Evolutionary conservation across 116 monocot species (phyloP), one percentile per base, ranked within the genome.

Genomic region (Cymodocea nodosa): DNA sequence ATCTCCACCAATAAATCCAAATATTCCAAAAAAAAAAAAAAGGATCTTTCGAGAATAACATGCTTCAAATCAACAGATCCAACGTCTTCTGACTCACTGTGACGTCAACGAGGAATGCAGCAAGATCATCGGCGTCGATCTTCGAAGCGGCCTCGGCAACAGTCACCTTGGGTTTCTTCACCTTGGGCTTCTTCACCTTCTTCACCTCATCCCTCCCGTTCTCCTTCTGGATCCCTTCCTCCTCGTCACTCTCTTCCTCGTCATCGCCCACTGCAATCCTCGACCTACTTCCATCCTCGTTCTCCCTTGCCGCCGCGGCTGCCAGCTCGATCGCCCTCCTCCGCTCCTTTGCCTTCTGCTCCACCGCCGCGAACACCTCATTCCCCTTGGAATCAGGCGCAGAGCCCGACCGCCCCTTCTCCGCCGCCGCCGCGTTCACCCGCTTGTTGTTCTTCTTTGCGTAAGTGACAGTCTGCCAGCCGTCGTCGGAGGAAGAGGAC

Each of bases 391-490:
- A 79, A 71, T 74, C 71, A 25, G 73, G 19, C 16, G 35, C 36
- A 52, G 68, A 56, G 44, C 37, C 50, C 52, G 81, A 56, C 14
- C 73, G 1, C 53, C 7, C 50, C 6, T 12, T 22, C 5, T 23
- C 52, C 60, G 67, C 56, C 23, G 63, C 56, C 19, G 57, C 23
- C 23, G 77, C 71, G 72, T 30, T 30, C 30, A 3, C 3, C 30
- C 85, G 87, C 78, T 8, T 44, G 44, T 44, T 44, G 37, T 34
- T 62, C 12, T 19, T 35, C 50, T 95, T 95, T 63, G 82, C 44
- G 76, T 89, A 90, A 53, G 79, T 71, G 51, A 95, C 94, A 83
- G 83, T 90, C 79, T 95, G 87, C 94, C 94, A 95, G 16, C 94
- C 94, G 63, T 89, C 74, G 44, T 83, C 73, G 23, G 80, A 59